Evolutionary conservation across 176 grass and related monocot genomes (phyloP).

Genomic region (Rhipidocladum racemiflorum): DNA sequence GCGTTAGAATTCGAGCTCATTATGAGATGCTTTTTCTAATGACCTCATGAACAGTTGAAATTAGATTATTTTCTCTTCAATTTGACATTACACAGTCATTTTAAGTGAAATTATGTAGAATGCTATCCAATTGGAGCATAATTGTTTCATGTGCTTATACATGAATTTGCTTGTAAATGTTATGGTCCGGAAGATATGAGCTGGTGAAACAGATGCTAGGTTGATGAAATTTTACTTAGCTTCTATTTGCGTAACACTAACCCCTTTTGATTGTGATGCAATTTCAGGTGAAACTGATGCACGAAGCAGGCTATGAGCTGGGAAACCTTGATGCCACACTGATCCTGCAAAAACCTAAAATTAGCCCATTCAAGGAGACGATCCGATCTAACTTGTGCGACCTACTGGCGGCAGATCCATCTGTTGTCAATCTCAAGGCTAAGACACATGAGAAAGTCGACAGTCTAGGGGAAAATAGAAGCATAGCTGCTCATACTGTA

Average conservation of each 20-base stretch:
- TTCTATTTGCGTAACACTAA: background rate
- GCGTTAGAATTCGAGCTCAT: slow-evolving; percentile 28
- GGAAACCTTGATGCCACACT: slow-evolving; percentile 93
- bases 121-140: background rate
- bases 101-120: background rate
- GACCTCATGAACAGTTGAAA: background rate
- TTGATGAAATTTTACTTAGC: background rate
- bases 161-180: background rate
- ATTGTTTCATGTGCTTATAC: background rate
- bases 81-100: background rate
- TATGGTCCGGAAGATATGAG: background rate
- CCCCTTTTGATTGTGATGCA: background rate
- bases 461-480: slow-evolving; percentile 95
- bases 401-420: slow-evolving; percentile 71
- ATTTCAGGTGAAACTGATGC: slow-evolving; percentile 94
- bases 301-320: slow-evolving; percentile 82
- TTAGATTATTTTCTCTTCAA: background rate
- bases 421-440: slow-evolving; percentile 95
- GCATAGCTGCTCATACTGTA: slow-evolving; percentile 95
- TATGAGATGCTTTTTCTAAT: slow-evolving; percentile 1
- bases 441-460: slow-evolving; percentile 98
- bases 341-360: slow-evolving; percentile 88
- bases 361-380: slow-evolving; percentile 89
- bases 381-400: slow-evolving; percentile 84
- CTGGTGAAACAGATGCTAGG: background rate